phyloP scores from a whole-genome alignment of 768 basidiomycete genomes.

The Butyriboletus loyo region DNA sequence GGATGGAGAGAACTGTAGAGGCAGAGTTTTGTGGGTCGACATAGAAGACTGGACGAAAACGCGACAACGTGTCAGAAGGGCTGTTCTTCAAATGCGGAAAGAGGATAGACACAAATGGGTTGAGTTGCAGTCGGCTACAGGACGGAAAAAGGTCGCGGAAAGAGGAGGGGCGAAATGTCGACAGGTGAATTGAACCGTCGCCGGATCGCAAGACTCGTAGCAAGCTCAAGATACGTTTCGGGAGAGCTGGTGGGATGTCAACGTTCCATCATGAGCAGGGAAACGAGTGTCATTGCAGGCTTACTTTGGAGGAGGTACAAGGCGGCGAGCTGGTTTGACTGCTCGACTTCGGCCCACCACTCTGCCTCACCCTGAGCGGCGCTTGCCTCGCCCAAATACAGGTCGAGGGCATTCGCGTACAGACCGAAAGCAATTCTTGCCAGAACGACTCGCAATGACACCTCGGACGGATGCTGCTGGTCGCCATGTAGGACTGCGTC shows the following conservation, averaged over 20 bases:
- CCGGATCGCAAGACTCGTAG: slow-evolving; percentile 41
- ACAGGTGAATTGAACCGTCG: slow-evolving; percentile 45
- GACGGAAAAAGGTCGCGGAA: slow-evolving; percentile 49
- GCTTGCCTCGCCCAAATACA: slow-evolving; percentile 63
- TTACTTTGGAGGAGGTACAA: slow-evolving; percentile 79
- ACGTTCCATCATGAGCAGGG: neutral
- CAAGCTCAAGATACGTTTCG: slow-evolving; percentile 30
- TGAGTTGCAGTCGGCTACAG: slow-evolving; percentile 43
- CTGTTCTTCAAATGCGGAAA: slow-evolving; percentile 60
- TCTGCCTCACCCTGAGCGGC: slow-evolving; percentile 72
- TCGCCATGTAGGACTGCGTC: neutral
- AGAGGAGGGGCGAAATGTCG: slow-evolving; percentile 45
- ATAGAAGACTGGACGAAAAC: slow-evolving; percentile 9
- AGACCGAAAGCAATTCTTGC: slow-evolving; percentile 51
- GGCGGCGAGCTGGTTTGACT: slow-evolving; percentile 52
- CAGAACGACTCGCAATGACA: slow-evolving; percentile 37
- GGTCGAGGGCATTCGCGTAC: slow-evolving; percentile 65
- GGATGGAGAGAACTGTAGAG: slow-evolving; percentile 5
- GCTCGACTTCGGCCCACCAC: slow-evolving; percentile 79
- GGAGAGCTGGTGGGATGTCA: slow-evolving; percentile 24
- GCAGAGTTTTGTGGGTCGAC: slow-evolving; percentile 4
- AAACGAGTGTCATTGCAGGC: slow-evolving; percentile 21
- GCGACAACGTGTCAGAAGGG: slow-evolving; percentile 24
- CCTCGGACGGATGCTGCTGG: slow-evolving; percentile 4
- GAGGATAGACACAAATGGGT: slow-evolving; percentile 51